Percentiles rank a stretch among this genome's conserved stretches.
Evolutionary conservation across 441 rosid genomes (phyloP).

Genomic region (Pelargonium cotyledonis): DNA sequence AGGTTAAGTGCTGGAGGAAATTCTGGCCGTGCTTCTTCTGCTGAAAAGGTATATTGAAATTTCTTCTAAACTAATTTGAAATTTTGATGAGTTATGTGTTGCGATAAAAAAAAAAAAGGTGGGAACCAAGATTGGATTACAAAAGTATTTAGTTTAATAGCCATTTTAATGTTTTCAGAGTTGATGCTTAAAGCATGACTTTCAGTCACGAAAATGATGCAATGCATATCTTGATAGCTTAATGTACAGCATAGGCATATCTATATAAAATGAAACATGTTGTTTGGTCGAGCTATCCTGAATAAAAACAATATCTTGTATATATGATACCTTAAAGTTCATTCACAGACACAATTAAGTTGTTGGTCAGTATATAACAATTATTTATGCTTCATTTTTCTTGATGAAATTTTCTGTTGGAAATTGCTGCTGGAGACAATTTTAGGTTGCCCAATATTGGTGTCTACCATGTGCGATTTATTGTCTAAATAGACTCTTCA

Average conservation of each 20-base stretch:
- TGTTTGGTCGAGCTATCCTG: no score
- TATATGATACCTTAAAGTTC: not conserved
- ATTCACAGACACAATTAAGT: not conserved
- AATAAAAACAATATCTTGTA: no score
- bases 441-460: not conserved
- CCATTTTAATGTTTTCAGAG: not conserved
- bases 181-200: not conserved
- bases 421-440: not conserved
- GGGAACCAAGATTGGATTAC: not conserved
- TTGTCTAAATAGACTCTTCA: constrained; percentile 9
- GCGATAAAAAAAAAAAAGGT: not conserved
- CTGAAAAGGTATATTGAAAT: constrained; percentile 61
- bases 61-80: no score
- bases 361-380: not conserved
- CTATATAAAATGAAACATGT: no score
- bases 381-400: not conserved
- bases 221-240: no score
- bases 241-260: no score
- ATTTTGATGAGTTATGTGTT: not conserved
- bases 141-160: not conserved
- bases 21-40: constrained; percentile 93
- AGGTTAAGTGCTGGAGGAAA: constrained; percentile 78
- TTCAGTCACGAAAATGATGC: no score
- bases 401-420: not conserved
- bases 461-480: not conserved